These are phyloP conservation scores for Logfia minima DNA, from an alignment of 129 eudicot genomes.

Conservation along the genomic window DNA sequence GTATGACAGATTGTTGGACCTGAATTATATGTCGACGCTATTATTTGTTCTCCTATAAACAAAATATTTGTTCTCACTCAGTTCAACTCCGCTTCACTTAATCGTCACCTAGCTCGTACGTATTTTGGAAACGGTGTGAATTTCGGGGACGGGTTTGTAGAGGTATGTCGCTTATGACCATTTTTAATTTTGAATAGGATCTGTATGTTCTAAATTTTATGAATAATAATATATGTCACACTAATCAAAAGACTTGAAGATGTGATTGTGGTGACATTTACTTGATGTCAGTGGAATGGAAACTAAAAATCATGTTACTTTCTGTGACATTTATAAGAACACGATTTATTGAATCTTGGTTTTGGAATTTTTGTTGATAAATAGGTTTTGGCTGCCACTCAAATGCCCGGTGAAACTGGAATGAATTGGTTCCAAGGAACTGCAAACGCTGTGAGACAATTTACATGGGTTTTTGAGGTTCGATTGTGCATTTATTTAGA, in stretches of 20 bases:
- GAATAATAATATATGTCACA: not conserved
- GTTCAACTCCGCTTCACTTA: slow-evolving; percentile 91
- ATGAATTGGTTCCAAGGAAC: slow-evolving; percentile 98
- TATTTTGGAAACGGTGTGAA: slow-evolving; percentile 82
- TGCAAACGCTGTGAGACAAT: slow-evolving; percentile 96
- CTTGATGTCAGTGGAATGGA: not conserved
- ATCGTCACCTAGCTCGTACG: slow-evolving; percentile 92
- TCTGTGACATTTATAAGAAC: not conserved
- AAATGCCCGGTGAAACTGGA: slow-evolving; percentile 85
- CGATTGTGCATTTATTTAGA: not conserved
- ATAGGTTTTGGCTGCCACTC: slow-evolving; percentile 97
- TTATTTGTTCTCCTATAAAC: too few species aligned
- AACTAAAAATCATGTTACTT: not conserved
- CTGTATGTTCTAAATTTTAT: not conserved
- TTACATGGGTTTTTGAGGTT: slow-evolving; percentile 96
- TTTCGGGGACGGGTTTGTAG: slow-evolving; percentile 97
- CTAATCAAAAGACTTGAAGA: not conserved
- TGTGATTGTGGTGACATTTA: not conserved
- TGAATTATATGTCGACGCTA: too few species aligned
- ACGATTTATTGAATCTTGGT: not conserved
- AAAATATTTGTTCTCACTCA: slow-evolving; percentile 90
- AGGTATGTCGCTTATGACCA: slow-evolving; percentile 42
- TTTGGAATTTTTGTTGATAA: not conserved
- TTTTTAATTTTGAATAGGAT: not conserved
- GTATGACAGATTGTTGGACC: too few species aligned